Percentiles rank a stretch among this genome's conserved stretches.
Conservation (phyloP, 2,329 filamentous ascomycete genomes). For the Aspergillus sp. region DNA sequence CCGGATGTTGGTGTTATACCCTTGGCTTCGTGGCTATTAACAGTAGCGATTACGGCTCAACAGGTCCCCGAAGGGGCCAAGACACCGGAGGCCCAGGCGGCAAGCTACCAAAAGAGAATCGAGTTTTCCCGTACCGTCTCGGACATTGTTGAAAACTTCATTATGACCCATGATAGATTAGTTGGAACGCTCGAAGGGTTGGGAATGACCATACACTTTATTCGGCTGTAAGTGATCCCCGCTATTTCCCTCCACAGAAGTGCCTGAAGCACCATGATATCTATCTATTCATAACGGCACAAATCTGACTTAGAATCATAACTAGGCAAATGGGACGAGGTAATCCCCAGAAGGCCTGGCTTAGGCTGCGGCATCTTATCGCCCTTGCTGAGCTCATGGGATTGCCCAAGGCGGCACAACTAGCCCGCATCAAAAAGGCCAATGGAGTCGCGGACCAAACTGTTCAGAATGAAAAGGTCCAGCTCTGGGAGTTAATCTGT, state of each 20-base stretch:
- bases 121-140: conserved; percentile 9
- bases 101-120: neutral
- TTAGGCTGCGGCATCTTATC: conserved; percentile 37
- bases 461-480: conserved; percentile 19
- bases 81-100: neutral
- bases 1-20: conserved; percentile 13
- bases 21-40: conserved; percentile 18
- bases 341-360: conserved; percentile 37
- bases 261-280: neutral
- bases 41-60: conserved; percentile 15
- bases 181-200: conserved; percentile 14
- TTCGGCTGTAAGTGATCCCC: conserved; percentile 32
- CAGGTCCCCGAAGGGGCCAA: conserved; percentile 5
- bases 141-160: conserved; percentile 11
- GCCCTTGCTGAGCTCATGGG: conserved; percentile 42
- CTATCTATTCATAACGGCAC: no score
- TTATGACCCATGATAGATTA: conserved; percentile 18
- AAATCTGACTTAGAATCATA: neutral
- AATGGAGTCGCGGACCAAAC: conserved; percentile 6
- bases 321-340: conserved; percentile 33
- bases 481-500: conserved; percentile 35
- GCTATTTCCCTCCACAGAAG: neutral
- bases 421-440: neutral
- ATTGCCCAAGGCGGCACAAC: conserved; percentile 24
- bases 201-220: conserved; percentile 31